Base-by-base conservation (phyloP, 73 alveolate species). In the Halteria grandinella region DNA sequence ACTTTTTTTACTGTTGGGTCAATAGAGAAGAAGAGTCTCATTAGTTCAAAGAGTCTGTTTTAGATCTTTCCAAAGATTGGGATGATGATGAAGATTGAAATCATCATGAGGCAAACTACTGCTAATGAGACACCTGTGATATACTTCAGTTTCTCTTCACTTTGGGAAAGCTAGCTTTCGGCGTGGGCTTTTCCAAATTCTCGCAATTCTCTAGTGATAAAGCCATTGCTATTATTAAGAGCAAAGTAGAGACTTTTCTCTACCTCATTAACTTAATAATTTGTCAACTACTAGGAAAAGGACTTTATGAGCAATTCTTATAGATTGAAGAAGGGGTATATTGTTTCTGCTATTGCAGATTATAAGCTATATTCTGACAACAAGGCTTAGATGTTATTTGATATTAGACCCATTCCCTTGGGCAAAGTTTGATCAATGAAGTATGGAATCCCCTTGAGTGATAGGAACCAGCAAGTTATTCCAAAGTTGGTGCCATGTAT, bases 21-120 rank as follows among this genome's bases (percentile, higher is more conserved):
- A 18, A 60, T 60, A 11, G 12, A 14, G 24, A 60, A 60, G 48
- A 60, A 60, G n/a, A 60, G 37, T 21, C 24, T 60, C 77, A 60
- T 60, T 29, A 60, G 24, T 1, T 24, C 40, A 4, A 36, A 29
- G 1, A 60, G 18, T 29, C 77, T 60, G 23, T 36, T 37, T 31
- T 60, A 23, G 12, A 60, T 60, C 24, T 59, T 60, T 3, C 59
- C 48, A 37, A 60, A 60, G 37, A 60, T 40, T 12, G 77, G 77
- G 37, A 60, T 60, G 27, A 18, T 40, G 2, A 29, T 20, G 12
- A 60, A 5, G 25, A 55, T 59, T 21, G 60, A 37, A 2, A 37
- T 7, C n/a, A 32, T 4, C 5, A 60, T n/a, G 14, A 60, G 21
- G 10, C 59, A 37, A 37, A 60, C 43, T 14, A 55, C 37, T 11